These are phyloP conservation scores for Fusarium solani-melongenae DNA, from an alignment of 2,329 filamentous ascomycete species.

Conservation along the genomic window DNA sequence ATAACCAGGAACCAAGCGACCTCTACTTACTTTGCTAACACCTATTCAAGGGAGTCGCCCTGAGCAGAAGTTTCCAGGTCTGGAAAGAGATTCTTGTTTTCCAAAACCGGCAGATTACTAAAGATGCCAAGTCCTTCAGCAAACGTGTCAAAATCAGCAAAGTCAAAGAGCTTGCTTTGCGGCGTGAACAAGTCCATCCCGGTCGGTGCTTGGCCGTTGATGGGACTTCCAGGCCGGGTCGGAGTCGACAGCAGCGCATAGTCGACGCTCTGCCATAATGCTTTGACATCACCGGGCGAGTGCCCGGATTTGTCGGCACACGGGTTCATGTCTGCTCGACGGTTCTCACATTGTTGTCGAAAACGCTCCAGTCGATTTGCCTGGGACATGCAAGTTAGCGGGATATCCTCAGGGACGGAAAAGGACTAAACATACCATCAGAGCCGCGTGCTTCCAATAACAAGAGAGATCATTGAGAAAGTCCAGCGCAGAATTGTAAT, in stretches of 20 bases:
- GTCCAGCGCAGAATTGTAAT: neutral
- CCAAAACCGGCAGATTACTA: neutral
- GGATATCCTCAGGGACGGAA: neutral
- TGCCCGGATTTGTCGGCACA: neutral
- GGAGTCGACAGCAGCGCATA: neutral
- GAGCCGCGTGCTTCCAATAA: neutral
- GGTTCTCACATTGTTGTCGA: neutral
- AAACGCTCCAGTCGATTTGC: neutral
- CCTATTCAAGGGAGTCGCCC: neutral
- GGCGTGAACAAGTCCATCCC: neutral
- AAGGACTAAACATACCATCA: neutral
- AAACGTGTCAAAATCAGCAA: neutral
- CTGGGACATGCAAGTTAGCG: neutral
- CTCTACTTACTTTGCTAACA: neutral
- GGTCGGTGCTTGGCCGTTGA: neutral
- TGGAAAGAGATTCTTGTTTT: neutral
- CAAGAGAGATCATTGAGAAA: neutral
- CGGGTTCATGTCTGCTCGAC: neutral
- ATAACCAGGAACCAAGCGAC: neutral
- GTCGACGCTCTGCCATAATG: neutral
- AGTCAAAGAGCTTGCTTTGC: neutral
- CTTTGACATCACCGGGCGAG: neutral
- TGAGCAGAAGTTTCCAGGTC: neutral
- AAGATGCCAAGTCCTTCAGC: neutral
- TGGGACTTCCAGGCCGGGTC: neutral